Evolutionary conservation across 208 protist genomes (phyloP).

Genomic region (Histomonas meleagridis): DNA sequence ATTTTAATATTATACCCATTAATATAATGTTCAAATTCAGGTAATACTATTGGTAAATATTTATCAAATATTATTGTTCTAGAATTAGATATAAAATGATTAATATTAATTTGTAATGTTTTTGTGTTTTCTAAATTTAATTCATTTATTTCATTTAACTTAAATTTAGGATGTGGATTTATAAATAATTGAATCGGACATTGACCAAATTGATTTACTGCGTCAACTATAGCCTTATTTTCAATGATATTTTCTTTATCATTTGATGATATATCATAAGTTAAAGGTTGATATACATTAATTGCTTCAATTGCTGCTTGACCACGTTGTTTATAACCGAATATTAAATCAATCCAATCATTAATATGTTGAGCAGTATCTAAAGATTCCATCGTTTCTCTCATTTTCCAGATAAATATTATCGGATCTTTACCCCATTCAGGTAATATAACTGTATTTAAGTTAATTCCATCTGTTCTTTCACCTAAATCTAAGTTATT

Average conservation of each 20-base stretch:
- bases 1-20: neutral
- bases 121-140: neutral
- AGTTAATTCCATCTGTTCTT: neutral
- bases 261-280: neutral
- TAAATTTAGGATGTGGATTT: neutral
- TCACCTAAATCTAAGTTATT: neutral
- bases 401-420: neutral
- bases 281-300: neutral
- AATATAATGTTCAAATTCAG: neutral
- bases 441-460: neutral
- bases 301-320: neutral
- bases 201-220: neutral
- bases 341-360: conserved; percentile 6
- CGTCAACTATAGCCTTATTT: neutral
- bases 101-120: neutral
- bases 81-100: neutral
- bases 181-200: neutral
- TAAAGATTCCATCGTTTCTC: neutral
- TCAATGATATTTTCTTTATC: neutral
- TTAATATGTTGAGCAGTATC: neutral
- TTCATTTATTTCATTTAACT: too few species aligned
- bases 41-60: neutral
- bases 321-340: neutral
- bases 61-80: neutral
- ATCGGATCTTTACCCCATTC: neutral